Base-by-base conservation (phyloP, 2,329 filamentous ascomycete species). In the Ophiostoma piceae region DNA sequence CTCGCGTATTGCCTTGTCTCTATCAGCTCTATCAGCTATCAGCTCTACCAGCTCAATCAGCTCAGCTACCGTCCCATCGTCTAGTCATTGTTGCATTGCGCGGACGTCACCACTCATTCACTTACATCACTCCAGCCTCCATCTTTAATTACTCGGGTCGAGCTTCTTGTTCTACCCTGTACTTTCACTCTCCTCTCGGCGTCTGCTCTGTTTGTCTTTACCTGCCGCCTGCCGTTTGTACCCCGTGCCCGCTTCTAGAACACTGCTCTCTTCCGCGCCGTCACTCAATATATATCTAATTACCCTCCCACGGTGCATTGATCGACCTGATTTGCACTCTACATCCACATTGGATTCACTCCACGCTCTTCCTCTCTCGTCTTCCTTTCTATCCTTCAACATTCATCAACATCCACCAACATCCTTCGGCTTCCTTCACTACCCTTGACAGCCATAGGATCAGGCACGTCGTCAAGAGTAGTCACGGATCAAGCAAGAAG, bases 291-390 rank as follows among this genome's bases (percentile, higher is more conserved):
- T 57, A 54, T 3, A 26, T 57, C 51, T 26, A 57, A 57, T 57
- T 57, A 26, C 51, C 51, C 51, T 57, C 51, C 51, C 19, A 26
- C 22, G n/a, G n/a, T 12, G 51, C 51, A 57, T 57, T 57, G 51
- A 57, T 57, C 51, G 22, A 26, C 51, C n/a, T 29, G 51, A 57
- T 57, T 26, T 57, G 51, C 51, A 57, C 51, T 57, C 51, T 57
- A 26, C 22, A 16, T n/a, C 47, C 47, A 22, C 47, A 12, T 22
- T 51, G 47, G 16, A 57, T 57, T 57, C 22, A 26, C 51, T 57
- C 51, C 51, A 57, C 51, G 22, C 16, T 57, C 51, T 22, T 57
- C n/a, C 22, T 26, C 51, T 7, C 9, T 29, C 51, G 3, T 26
- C 22, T 29, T 57, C 22, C 22, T 57, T 57, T 57, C 22, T 57